A percentile compares a stretch with the other conserved stretches of the same genome.
These are phyloP conservation scores for Rickenella mellea DNA, from an alignment of 768 basidiomycete species.

Conservation along the genomic window DNA sequence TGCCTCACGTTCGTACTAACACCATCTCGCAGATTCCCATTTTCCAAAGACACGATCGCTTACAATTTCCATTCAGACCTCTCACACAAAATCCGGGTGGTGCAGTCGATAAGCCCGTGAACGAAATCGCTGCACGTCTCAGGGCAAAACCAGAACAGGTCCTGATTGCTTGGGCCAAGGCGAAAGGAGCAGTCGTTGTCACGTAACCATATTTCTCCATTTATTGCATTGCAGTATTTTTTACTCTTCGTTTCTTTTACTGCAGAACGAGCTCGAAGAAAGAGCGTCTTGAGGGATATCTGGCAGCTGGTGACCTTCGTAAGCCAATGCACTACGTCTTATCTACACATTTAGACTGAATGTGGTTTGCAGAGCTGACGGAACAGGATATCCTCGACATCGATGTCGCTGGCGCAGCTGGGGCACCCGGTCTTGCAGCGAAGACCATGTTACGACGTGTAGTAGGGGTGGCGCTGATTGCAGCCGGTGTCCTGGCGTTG, in stretches of 20 bases:
- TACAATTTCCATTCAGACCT: constrained; percentile 29
- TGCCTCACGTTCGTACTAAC: constrained; percentile 39
- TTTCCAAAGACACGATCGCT: background rate
- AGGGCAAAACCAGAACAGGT: constrained; percentile 54
- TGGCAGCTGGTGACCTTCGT: constrained; percentile 59
- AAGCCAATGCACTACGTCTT: constrained; percentile 8
- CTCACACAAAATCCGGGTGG: constrained; percentile 52
- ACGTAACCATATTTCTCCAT: constrained; percentile 33
- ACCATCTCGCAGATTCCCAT: background rate
- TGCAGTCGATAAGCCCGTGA: constrained; percentile 51
- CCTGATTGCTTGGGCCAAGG: constrained; percentile 61
- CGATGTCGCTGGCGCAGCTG: constrained; percentile 45
- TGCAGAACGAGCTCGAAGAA: constrained; percentile 57
- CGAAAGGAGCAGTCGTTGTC: constrained; percentile 56
- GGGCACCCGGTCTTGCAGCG: constrained; percentile 15
- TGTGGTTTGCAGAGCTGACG: constrained; percentile 32
- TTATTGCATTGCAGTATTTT: background rate
- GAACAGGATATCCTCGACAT: constrained; percentile 42
- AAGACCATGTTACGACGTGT: constrained; percentile 12
- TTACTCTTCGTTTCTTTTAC: background rate
- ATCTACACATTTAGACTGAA: background rate
- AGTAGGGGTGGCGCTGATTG: constrained; percentile 12
- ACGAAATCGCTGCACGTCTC: constrained; percentile 40
- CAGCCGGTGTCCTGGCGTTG: constrained; percentile 3
- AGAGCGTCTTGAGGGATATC: constrained; percentile 55